Percentiles rank a stretch among this genome's conserved stretches.
phyloP scores from a whole-genome alignment of 768 basidiomycete species.

The Vararia minispora region DNA sequence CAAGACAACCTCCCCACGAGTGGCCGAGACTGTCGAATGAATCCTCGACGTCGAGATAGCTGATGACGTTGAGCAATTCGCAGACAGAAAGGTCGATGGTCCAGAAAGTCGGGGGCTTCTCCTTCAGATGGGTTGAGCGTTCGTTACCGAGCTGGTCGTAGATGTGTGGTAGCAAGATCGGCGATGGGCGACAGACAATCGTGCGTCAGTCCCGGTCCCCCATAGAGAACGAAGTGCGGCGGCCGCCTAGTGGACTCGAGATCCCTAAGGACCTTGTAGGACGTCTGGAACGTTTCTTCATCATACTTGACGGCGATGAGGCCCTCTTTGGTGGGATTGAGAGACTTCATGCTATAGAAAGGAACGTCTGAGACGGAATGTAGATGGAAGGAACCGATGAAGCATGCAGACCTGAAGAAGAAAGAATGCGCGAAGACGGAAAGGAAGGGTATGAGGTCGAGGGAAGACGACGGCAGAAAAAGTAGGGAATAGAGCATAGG shows the following conservation, averaged over 20 bases:
- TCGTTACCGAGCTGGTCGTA: slow-evolving; percentile 42
- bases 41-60: slow-evolving; percentile 24
- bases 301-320: too few species aligned
- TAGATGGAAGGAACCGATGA: too few species aligned
- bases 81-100: slow-evolving; percentile 37
- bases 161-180: slow-evolving; percentile 18
- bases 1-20: slow-evolving; percentile 46
- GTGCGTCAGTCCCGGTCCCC: slow-evolving; percentile 12
- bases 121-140: slow-evolving; percentile 29
- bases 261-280: slow-evolving; percentile 19
- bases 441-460: too few species aligned
- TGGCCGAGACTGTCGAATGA: slow-evolving; percentile 38
- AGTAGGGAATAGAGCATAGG: too few species aligned
- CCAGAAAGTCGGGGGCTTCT: slow-evolving; percentile 25
- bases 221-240: slow-evolving; percentile 15
- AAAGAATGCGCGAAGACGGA: too few species aligned
- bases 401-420: too few species aligned
- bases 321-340: too few species aligned
- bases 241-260: slow-evolving; percentile 7
- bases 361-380: too few species aligned
- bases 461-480: too few species aligned
- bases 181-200: slow-evolving; percentile 18
- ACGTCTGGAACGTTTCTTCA: slow-evolving; percentile 12
- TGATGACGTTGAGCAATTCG: slow-evolving; percentile 39
- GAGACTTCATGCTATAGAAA: too few species aligned